Evolutionary conservation across 768 basidiomycete species (phyloP).

Genomic region (Neoboletus brunneissimus): DNA sequence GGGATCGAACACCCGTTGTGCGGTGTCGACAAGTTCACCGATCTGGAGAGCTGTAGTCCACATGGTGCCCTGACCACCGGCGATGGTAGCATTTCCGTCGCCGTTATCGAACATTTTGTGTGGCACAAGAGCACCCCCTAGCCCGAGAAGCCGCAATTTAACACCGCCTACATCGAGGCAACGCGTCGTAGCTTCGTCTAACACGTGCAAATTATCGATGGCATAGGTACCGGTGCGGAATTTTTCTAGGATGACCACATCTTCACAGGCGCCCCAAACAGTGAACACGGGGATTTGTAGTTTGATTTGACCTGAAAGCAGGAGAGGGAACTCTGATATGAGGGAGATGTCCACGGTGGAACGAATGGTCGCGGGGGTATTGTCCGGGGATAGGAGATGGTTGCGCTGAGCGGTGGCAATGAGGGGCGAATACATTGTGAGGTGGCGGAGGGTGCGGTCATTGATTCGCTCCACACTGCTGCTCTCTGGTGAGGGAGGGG

Average conservation of each 20-base stretch:
- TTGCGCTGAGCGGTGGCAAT: conserved; percentile 80
- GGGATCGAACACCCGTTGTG: conserved; percentile 88
- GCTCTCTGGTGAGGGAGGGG: conserved; percentile 48
- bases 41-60: conserved; percentile 98
- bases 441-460: conserved; percentile 93
- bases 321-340: conserved; percentile 91
- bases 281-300: conserved; percentile 93
- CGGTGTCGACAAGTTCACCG: conserved; percentile 96
- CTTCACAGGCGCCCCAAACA: conserved; percentile 97
- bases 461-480: conserved; percentile 85
- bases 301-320: conserved; percentile 87
- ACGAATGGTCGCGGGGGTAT: conserved; percentile 66
- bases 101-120: conserved; percentile 97
- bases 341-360: conserved; percentile 70
- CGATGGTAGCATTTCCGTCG: conserved; percentile 93
- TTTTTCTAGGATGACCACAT: conserved; percentile 89
- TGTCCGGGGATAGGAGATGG: conserved; percentile 72
- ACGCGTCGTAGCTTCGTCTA: conserved; percentile 95
- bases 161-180: conserved; percentile 90
- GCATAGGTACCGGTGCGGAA: conserved; percentile 79
- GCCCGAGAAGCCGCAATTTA: conserved; percentile 89
- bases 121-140: conserved; percentile 91
- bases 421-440: conserved; percentile 94
- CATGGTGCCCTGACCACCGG: conserved; percentile 97
- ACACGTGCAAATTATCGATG: conserved; percentile 85